Evolutionary conservation across 2,329 filamentous ascomycete genomes (phyloP).

Genomic region (Pseudopithomyces chartarum): DNA sequence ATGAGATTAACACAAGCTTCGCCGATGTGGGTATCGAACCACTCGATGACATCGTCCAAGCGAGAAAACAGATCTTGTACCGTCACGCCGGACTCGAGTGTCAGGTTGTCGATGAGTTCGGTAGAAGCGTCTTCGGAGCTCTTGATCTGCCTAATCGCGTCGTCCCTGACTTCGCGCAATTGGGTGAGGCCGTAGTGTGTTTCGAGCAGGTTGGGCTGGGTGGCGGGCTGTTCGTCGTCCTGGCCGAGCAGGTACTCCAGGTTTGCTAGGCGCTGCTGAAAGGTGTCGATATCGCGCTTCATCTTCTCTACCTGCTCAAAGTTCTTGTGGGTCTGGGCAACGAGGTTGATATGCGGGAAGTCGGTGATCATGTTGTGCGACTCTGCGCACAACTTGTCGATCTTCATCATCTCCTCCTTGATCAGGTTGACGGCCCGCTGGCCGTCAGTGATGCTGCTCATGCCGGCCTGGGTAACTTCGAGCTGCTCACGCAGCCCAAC

Average conservation of each 20-base stretch:
- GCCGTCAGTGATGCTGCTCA: slow-evolving; percentile 84
- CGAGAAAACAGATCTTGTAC: slow-evolving; percentile 88
- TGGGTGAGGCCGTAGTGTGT: slow-evolving; percentile 92
- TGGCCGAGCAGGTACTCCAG: slow-evolving; percentile 80
- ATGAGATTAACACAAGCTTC: slow-evolving; percentile 89
- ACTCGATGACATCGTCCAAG: slow-evolving; percentile 84
- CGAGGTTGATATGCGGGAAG: slow-evolving; percentile 89
- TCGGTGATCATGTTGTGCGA: slow-evolving; percentile 97
- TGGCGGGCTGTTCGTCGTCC: slow-evolving; percentile 84
- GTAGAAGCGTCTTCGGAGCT: slow-evolving; percentile 83
- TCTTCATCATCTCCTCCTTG: slow-evolving; percentile 98
- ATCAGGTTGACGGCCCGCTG: slow-evolving; percentile 91
- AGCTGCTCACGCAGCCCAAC: slow-evolving; percentile 89
- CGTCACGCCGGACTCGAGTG: slow-evolving; percentile 71
- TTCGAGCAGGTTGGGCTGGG: slow-evolving; percentile 87
- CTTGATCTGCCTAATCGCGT: slow-evolving; percentile 95
- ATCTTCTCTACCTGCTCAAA: slow-evolving; percentile 94
- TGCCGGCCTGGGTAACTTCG: slow-evolving; percentile 90
- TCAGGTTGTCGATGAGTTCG: slow-evolving; percentile 80
- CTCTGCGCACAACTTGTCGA: slow-evolving; percentile 95
- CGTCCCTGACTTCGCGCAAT: slow-evolving; percentile 90
- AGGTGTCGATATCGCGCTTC: slow-evolving; percentile 87
- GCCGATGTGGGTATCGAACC: slow-evolving; percentile 95
- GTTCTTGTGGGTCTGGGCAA: slow-evolving; percentile 94
- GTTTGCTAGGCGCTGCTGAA: slow-evolving; percentile 75